Evolutionary conservation across 805 yeast species (phyloP).

Genomic region (Candida quercuum): DNA sequence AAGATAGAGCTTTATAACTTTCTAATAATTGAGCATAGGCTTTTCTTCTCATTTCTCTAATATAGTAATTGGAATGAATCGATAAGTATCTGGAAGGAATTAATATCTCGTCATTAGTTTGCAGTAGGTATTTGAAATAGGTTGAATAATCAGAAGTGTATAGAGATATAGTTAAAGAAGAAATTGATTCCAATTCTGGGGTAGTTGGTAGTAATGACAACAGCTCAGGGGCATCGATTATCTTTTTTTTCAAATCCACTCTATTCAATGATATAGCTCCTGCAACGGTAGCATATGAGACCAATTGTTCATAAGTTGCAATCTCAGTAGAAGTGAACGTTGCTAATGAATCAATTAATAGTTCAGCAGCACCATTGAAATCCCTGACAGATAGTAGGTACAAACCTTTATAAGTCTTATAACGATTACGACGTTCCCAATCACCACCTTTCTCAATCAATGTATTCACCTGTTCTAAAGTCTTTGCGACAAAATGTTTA

Average conservation of each 20-base stretch:
- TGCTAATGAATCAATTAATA: constrained; percentile 86
- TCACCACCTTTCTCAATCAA: constrained; percentile 96
- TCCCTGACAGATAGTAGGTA: constrained; percentile 80
- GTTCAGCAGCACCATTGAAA: constrained; percentile 77
- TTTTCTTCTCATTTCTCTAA: constrained; percentile 90
- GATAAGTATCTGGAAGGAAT: constrained; percentile 60
- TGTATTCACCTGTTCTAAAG: constrained; percentile 64
- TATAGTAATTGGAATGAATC: constrained; percentile 76
- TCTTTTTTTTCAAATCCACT: constrained; percentile 74
- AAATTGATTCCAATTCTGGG: constrained; percentile 70
- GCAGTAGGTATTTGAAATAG: constrained; percentile 71
- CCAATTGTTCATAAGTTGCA: constrained; percentile 84
- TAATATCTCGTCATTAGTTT: constrained; percentile 70
- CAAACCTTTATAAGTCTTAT: constrained; percentile 86
- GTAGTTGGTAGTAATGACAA: constrained; percentile 72
- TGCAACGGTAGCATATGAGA: constrained; percentile 80
- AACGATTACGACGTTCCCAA: constrained; percentile 97
- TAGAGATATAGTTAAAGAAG: constrained; percentile 76
- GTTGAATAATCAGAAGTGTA: constrained; percentile 84
- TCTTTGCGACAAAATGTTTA: constrained; percentile 58
- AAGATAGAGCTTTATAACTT: constrained; percentile 84
- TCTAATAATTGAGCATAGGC: constrained; percentile 93
- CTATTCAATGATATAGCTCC: constrained; percentile 82
- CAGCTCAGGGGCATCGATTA: constrained; percentile 92
- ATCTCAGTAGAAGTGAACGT: constrained; percentile 93